A percentile compares a stretch with the other conserved stretches of the same genome.
Conservation (phyloP, 139 green algal genomes). For the Chara braunii region DNA sequence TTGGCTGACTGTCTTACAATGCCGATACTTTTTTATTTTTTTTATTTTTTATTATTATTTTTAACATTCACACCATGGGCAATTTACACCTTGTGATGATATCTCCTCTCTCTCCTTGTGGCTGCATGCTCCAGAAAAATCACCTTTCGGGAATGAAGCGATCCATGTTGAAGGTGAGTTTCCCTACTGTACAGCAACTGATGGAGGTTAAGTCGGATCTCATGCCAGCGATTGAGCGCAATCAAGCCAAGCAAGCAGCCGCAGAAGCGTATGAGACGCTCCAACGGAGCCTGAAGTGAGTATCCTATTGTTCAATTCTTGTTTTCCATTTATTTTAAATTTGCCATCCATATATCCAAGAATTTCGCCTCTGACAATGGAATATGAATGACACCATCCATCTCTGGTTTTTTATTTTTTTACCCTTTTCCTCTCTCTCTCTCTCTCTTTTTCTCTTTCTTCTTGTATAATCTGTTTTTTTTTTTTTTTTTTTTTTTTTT, state of each 20-base stretch:
- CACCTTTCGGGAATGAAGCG: constrained; percentile 82
- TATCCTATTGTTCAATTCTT: not conserved
- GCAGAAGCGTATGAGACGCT: constrained; percentile 42
- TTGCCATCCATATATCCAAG: no score
- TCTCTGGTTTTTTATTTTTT: no score
- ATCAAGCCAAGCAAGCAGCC: constrained; percentile 45
- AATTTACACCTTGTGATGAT: no score
- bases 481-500: no score
- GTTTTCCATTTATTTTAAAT: not conserved
- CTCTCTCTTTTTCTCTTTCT: no score
- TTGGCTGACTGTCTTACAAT: not conserved
- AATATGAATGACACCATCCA: no score
- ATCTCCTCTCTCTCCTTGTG: no score
- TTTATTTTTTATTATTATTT: not conserved
- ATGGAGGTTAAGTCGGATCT: constrained; percentile 75
- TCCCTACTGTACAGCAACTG: constrained; percentile 73
- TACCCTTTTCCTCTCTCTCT: no score
- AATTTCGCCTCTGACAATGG: no score
- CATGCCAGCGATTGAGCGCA: constrained; percentile 59
- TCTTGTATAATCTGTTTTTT: no score
- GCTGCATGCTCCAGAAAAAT: constrained; percentile 75
- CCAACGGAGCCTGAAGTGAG: constrained; percentile 10
- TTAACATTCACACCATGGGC: not conserved
- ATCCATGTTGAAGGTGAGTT: constrained; percentile 76
- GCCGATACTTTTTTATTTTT: not conserved